Base-by-base conservation (phyloP, 1,284 basidiomycete species). In the Trametes hirsuta region DNA sequence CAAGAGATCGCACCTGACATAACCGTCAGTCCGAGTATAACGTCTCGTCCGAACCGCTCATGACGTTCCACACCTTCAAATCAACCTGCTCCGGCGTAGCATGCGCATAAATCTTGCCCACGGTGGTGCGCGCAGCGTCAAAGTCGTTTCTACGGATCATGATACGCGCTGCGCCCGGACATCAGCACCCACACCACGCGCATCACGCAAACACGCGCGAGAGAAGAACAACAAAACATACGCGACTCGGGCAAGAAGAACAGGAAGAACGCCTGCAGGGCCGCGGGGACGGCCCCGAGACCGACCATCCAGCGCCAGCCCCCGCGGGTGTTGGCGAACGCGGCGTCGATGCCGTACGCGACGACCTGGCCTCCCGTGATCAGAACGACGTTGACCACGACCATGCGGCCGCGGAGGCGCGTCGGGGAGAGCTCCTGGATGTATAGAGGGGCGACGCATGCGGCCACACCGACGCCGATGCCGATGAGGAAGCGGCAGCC, bases 251-350 rank as follows among this genome's bases (percentile, higher is more conserved):
- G 91, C 2, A 94, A 77, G 71, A 89, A 85, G 53, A 82, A 76
- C 51, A 94, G 72, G 54, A 86, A 74, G 6, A 80, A 54, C 41
- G 88, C 78, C 69, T 94, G 91, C 1, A 92, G 61, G 1, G 77
- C 82, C 0, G 90, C 87, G 1, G 91, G 90, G 0, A 90, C 76
- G 1, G 83, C 82, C 15, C 89, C 88, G 0, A 93, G 76, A 1
- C 90, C 91, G 24, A 93, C 89, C 90, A 94, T 93, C 85, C 85
- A 94, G 53, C 92, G 77, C 92, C 92, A 94, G 0, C 92, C 92
- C 11, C 82, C 77, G 34, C 74, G 69, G 24, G 85, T 76, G 56
- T 85, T 80, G 55, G 82, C 84, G 66, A 94, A 93, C 0, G 82
- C 87, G 10, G 90, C 88, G 39, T 88, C 90, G 52, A 93, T 89